Base-by-base conservation (phyloP, 768 basidiomycete species). In the Coprinellus micaceus region DNA sequence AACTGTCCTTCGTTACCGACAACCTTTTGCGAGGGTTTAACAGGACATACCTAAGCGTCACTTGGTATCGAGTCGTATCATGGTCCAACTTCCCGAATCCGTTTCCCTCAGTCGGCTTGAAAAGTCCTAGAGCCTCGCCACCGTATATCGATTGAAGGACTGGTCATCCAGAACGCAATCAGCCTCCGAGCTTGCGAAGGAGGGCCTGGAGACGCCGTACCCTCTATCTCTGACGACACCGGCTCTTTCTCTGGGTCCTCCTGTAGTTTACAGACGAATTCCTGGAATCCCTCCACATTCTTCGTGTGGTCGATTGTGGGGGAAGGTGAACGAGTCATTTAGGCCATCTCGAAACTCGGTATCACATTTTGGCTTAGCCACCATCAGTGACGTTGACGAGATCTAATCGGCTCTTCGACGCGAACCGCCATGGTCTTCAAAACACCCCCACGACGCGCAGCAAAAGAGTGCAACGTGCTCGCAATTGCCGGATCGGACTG, bases 121-220 rank as follows among this genome's bases (percentile, higher is more conserved):
- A 91, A 29, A 83, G 67, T n/a, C 73, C 75, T 37, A 92, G 74
- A 13, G 85, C 76, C 40, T 81, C 72, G 9, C 86, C 82, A 40
- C 89, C 90, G 63, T 92, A 93, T 62, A 93, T 93, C 24, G 89
- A 89, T 66, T 84, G 86, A n/a, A 93, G 72, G 15, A 88, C 91
- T 88, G 2, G 29, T 6, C 7, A 19, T 11, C 6, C 33, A 33
- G 33, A 6, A 50, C 5, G 7, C 11, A 28, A 17, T 47, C 24
- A 26, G 48, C 9, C 22, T 17, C 36, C 47, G 11, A 46, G 28
- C 21, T 43, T 2, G 9, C 15, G 52, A 17, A 45, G 37, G n/a
- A 47, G 37, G 45, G 25, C 15, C 56, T 15, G 28, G 49, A n/a
- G 46, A 26, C 29, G 52, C 37, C 62, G 52, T 64, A 74, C 79